Evolutionary conservation across 2,329 filamentous ascomycete species (phyloP).

Genomic region (Aciculosporium take): DNA sequence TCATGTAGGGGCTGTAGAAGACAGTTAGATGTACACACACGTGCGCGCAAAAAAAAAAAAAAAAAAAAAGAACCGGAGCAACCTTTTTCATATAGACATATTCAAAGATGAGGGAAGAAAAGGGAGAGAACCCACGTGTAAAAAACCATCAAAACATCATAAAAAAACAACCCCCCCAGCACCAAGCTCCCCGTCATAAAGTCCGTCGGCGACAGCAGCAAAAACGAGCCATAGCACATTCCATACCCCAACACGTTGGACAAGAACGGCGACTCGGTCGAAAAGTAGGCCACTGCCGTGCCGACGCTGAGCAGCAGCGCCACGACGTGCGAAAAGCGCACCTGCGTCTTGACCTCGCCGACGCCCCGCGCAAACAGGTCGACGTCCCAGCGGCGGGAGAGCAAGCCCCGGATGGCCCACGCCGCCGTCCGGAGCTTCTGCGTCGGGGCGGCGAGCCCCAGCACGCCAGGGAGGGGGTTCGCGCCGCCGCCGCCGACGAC

Average conservation of each 20-base stretch:
- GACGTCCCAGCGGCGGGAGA: slow-evolving; percentile 38
- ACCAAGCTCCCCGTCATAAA: slow-evolving; percentile 71
- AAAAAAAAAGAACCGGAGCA: background rate
- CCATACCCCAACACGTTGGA: slow-evolving; percentile 80
- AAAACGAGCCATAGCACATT: slow-evolving; percentile 70
- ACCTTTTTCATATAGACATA: too few species aligned
- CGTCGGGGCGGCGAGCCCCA: slow-evolving; percentile 21
- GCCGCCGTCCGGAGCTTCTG: slow-evolving; percentile 11
- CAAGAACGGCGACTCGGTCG: slow-evolving; percentile 42
- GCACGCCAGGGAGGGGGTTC: slow-evolving; percentile 18
- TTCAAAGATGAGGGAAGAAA: background rate
- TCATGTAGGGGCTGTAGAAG: slow-evolving; percentile 55
- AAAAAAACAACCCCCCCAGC: slow-evolving; percentile 70
- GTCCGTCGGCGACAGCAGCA: slow-evolving; percentile 77
- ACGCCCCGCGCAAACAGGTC: slow-evolving; percentile 37
- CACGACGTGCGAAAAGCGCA: slow-evolving; percentile 44
- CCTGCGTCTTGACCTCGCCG: slow-evolving; percentile 28
- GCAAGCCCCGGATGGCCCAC: slow-evolving; percentile 38
- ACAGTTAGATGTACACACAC: background rate
- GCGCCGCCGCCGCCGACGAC: slow-evolving; percentile 9
- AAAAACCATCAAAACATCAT: slow-evolving; percentile 89
- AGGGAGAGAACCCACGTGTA: slow-evolving; percentile 49
- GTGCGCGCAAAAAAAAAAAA: background rate
- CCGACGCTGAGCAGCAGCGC: slow-evolving; percentile 40
- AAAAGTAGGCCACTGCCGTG: slow-evolving; percentile 50